Base-by-base conservation (phyloP, 257 asterid species). In the Solanum chaucha region DNA sequence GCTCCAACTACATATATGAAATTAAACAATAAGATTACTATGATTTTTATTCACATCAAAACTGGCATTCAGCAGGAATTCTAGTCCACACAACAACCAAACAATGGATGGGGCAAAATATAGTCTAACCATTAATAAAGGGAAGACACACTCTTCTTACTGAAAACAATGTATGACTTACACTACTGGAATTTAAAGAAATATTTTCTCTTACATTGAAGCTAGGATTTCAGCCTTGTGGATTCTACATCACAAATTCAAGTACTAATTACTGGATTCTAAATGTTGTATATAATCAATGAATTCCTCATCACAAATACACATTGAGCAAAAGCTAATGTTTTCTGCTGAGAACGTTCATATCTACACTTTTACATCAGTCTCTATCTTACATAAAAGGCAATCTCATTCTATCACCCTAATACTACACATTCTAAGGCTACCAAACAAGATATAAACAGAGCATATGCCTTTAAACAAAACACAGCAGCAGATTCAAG, bases 1-100 rank as follows among this genome's bases (percentile, higher is more conserved):
- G 98, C 95, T 95, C 98, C 91, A 96, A 92, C 99, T 96, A 48
- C 65, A 15, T 8, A 15, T 14, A 64, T n/a, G 10, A 64, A 13
- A 81, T 48, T 48, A 46, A 15, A 46, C 0, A 28, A 46, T 9
- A 48, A 81, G 44, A 81, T 26, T 51, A 48, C 5, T 51, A 40
- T 26, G n/a, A 14, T 10, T 32, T 34, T 7, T 34, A 5, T 6
- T 32, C 13, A 2, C 32, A 28, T 13, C 40, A 32, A 22, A 11
- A 30, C 78, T 6, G 3, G 20, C 6, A 13, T 22, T 22, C 82
- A 20, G 81, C 30, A 46, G 30, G 30, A 48, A 48, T 2, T 8
- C 11, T 48, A 17, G 44, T 19, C 26, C 10, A 81, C 14, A 26
- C 10, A 46, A 26, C 44, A 28, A 34, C 7, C 12, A 0, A 5